phyloP scores from a whole-genome alignment of 164 flowering plant genomes.

The Malania oleifera region DNA sequence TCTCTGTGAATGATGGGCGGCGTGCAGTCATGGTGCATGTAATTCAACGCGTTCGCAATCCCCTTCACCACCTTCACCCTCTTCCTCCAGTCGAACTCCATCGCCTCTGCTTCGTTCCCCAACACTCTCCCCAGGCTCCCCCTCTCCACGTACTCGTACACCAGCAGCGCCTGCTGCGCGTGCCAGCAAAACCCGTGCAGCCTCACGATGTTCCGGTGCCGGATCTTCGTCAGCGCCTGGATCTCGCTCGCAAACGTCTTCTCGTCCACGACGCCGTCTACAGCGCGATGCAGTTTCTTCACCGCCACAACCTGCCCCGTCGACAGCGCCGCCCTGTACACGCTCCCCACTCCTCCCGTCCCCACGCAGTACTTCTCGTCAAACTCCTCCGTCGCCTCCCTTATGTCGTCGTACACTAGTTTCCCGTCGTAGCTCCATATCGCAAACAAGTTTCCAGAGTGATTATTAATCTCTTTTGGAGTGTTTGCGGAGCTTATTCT shows the following conservation, averaged over 20 bases:
- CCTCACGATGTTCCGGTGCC: slow-evolving; percentile 29
- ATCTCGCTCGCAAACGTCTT: slow-evolving; percentile 27
- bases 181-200: slow-evolving; percentile 23
- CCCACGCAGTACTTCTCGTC: slow-evolving; percentile 27
- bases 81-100: slow-evolving; percentile 20
- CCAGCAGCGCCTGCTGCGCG: slow-evolving; percentile 14
- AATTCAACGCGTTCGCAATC: slow-evolving; percentile 21
- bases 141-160: slow-evolving; percentile 24
- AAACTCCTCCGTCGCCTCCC: slow-evolving; percentile 28
- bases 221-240: slow-evolving; percentile 19
- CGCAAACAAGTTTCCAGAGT: slow-evolving; percentile 8
- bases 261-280: background rate
- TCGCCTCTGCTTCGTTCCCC: slow-evolving; percentile 13
- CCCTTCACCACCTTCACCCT: slow-evolving; percentile 25
- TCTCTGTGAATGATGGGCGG: slow-evolving; percentile 34
- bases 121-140: slow-evolving; percentile 22
- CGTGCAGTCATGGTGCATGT: slow-evolving; percentile 29
- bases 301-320: slow-evolving; percentile 27
- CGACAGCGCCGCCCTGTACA: slow-evolving; percentile 32
- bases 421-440: slow-evolving; percentile 27
- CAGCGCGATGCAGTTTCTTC: slow-evolving; percentile 25
- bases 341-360: slow-evolving; percentile 27
- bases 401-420: slow-evolving; percentile 24
- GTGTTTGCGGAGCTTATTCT: background rate
- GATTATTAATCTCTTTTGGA: background rate